Conservation (phyloP, 1,284 basidiomycete genomes). For the Porodaedalea pini region DNA sequence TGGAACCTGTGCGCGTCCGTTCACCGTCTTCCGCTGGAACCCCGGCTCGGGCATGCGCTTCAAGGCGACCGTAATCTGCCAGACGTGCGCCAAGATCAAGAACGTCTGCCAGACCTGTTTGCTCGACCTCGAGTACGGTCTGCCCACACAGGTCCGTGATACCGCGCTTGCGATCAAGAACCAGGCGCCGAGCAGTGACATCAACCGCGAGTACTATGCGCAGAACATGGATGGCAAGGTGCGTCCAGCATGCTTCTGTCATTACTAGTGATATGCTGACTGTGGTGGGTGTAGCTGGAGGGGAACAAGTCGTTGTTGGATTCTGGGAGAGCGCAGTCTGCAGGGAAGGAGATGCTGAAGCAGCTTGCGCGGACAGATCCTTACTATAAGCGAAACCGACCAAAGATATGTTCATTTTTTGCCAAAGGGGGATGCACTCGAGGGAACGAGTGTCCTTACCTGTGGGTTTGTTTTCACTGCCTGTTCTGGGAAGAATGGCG, state of each 20-base stretch:
- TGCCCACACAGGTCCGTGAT: conserved; percentile 97
- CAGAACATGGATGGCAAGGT: conserved; percentile 94
- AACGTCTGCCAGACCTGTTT: conserved; percentile 99
- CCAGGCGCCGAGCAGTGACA: conserved; percentile 91
- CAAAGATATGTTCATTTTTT: conserved; percentile 94
- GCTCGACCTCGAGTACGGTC: conserved; percentile 91
- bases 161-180: conserved; percentile 87
- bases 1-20: conserved; percentile 92
- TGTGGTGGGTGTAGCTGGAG: conserved; percentile 46
- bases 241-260: conserved; percentile 28
- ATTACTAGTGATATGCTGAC: neutral
- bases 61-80: conserved; percentile 98
- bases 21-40: conserved; percentile 98
- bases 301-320: conserved; percentile 68
- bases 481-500: neutral
- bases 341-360: conserved; percentile 95
- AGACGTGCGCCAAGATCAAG: conserved; percentile 98
- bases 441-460: conserved; percentile 90
- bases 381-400: conserved; percentile 94
- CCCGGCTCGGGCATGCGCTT: conserved; percentile 90
- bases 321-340: conserved; percentile 64
- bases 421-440: conserved; percentile 93
- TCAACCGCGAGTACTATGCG: conserved; percentile 96
- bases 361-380: conserved; percentile 91
- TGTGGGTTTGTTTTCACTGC: conserved; percentile 44